These are phyloP conservation scores for Pseudocercospora crystallina DNA, from an alignment of 2,329 filamentous ascomycete species.

Conservation along the genomic window DNA sequence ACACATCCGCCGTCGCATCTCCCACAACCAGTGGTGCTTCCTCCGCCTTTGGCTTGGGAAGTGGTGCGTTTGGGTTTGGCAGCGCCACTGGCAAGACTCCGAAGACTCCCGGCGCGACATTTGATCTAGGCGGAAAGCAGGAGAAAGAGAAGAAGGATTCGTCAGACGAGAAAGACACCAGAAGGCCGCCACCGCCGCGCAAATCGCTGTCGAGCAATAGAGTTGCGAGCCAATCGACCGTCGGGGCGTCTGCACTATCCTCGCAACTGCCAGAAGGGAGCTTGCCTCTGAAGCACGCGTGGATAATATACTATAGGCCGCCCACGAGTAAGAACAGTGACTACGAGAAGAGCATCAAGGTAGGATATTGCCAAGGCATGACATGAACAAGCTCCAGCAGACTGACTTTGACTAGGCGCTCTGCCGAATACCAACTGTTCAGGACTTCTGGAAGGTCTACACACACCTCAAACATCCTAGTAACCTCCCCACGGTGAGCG, in stretches of 20 bases:
- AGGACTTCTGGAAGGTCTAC: slow-evolving; percentile 91
- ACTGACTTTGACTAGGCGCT: slow-evolving; percentile 38
- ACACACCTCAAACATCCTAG: slow-evolving; percentile 87
- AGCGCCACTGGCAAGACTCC: slow-evolving; percentile 67
- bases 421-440: slow-evolving; percentile 75
- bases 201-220: slow-evolving; percentile 28
- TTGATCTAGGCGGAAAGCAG: slow-evolving; percentile 69
- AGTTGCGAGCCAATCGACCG: slow-evolving; percentile 14
- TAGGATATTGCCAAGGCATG: no score
- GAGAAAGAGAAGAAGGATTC: slow-evolving; percentile 61
- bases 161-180: slow-evolving; percentile 43
- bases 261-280: slow-evolving; percentile 39
- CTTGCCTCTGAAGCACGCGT: slow-evolving; percentile 73
- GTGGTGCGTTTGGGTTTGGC: slow-evolving; percentile 95
- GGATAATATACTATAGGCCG: slow-evolving; percentile 97
- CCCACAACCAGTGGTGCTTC: slow-evolving; percentile 74
- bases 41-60: slow-evolving; percentile 89
- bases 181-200: slow-evolving; percentile 24
- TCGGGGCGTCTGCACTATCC: slow-evolving; percentile 11
- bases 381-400: no score
- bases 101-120: slow-evolving; percentile 71
- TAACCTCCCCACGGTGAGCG: slow-evolving; percentile 82
- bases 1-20: slow-evolving; percentile 64
- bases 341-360: slow-evolving; percentile 70
- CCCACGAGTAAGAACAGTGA: slow-evolving; percentile 97